Evolutionary conservation across 768 basidiomycete genomes (phyloP), one percentile per base, ranked within the genome.

Genomic region (Strobilomyces dryophilus): DNA sequence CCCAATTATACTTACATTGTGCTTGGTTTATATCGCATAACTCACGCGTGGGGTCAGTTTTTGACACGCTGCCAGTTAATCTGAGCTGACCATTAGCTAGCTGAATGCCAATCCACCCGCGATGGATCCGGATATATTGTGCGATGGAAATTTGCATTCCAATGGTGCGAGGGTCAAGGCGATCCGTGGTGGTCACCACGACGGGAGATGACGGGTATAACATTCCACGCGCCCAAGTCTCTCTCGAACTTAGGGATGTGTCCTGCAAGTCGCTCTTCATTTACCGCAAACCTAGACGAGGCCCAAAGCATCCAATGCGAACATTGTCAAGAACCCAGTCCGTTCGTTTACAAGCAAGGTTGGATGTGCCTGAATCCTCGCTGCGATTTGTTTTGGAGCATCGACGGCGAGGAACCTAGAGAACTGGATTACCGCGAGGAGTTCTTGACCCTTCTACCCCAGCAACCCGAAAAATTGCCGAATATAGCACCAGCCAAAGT

Each of bases 61-160:
- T 41, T 42, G 20, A 21, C 15, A 39, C 26, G 32, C 7, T 51
- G 20, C 53, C 20, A 6, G n/a, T 59, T 39, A 24, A 27, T 29
- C 12, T 32, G 24, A 43, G 41, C 60, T 71, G 39, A 73, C 20
- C 21, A 34, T 34, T 18, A 26, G 40, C 15, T 21, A 71, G 88
- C 86, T 41, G 88, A 90, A 70, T 79, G 77, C 52, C 81, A 89
- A 60, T 61, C 74, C 1, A 71, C 79, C 7, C 67, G 66, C 37
- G 82, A 79, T 53, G 68, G 71, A 17, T 66, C 60, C 31, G 79
- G 79, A 11, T 71, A 69, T n/a, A 80, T 88, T n/a, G 76, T 89
- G 12, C 75, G 89, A 8, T 89, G 82, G 65, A 92, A 92, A 65
- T 91, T 92, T 60, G 83, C 85, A 5, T 92, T 92, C 58, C 85